Base-by-base conservation (phyloP, 2,329 filamentous ascomycete species). In the Pleochaeta shiraiana region DNA sequence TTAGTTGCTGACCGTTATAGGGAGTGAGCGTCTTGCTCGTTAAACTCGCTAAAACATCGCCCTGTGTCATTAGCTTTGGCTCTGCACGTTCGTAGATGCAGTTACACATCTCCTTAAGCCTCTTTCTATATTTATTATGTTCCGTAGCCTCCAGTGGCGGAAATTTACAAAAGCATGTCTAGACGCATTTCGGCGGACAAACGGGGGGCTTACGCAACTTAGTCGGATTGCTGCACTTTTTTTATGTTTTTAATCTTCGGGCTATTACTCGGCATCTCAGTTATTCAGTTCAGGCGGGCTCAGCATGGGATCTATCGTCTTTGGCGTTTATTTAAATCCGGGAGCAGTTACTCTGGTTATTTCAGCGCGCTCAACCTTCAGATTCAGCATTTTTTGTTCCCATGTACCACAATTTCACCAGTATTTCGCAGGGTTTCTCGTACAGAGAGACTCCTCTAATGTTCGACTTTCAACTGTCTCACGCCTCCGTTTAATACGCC, bases 11-110 rank as follows among this genome's bases (percentile, higher is more conserved):
- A 74, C 71, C 67, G 64, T 67, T 64, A 67, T 67, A 73, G 72
- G 71, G 71, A 70, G 71, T 70, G 72, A 73, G 70, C 72, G 71
- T 67, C 71, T 71, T 70, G 71, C 71, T 71, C 72, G 71, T 73
- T 72, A 73, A 73, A 71, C 65, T 70, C 67, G 70, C 69, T 71
- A 69, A 70, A 72, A 43, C 39, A 19, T 43, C 21, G 39, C 39
- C 39, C 21, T 14, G 39, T 43, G 21, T n/a, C 67, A 70, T 67
- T 64, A 69, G 70, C 69, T 71, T 71, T 72, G 71, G 72, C 69
- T 73, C 70, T 69, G 69, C 71, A 70, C 67, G 66, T 72, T 72
- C 70, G 69, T 71, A 72, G 70, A 72, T 73, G 72, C 72, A 69
- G 70, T 70, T 70, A 70, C 69, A 71, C 69, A 70, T 69, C 68